A percentile compares a stretch with the other conserved stretches of the same genome.
phyloP scores from a whole-genome alignment of 305 asterid genomes.

The Rubia balearica region DNA sequence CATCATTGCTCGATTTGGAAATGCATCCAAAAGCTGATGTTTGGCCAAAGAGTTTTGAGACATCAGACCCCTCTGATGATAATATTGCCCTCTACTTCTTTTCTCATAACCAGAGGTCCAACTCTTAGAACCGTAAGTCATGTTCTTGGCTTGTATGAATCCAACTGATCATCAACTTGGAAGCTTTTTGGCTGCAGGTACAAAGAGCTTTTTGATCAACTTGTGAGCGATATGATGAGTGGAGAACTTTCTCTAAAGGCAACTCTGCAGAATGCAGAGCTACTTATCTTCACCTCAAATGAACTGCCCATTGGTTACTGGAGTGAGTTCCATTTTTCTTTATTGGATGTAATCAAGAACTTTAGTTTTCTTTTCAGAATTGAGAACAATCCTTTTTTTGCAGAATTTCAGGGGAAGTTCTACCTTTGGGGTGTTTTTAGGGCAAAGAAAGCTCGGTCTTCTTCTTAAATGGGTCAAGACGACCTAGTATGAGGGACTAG shows the following conservation, averaged over 20 bases:
- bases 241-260: slow-evolving; percentile 35
- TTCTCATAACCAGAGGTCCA: slow-evolving; percentile 38
- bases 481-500: not conserved
- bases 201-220: slow-evolving; percentile 27
- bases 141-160: not conserved
- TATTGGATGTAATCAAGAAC: not conserved
- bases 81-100: slow-evolving; percentile 42
- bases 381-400: slow-evolving; percentile 16
- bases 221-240: slow-evolving; percentile 36
- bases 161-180: slow-evolving; percentile 9
- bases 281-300: slow-evolving; percentile 39
- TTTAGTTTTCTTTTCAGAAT: not conserved
- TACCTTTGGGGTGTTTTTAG: slow-evolving; percentile 78
- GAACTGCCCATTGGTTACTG: slow-evolving; percentile 29
- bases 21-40: slow-evolving; percentile 27
- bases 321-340: slow-evolving; percentile 27
- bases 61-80: slow-evolving; percentile 27
- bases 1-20: slow-evolving; percentile 27
- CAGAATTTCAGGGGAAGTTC: slow-evolving; percentile 54
- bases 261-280: slow-evolving; percentile 28
- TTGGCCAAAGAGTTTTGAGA: slow-evolving; percentile 39
- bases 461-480: slow-evolving; percentile 2
- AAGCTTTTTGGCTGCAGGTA: slow-evolving; percentile 19
- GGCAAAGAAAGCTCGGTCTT: slow-evolving; percentile 25
- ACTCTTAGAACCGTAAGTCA: not conserved